A percentile compares a stretch with the other conserved stretches of the same genome.
phyloP scores from a whole-genome alignment of 805 yeast species.

The Ogataea trehalophila region DNA sequence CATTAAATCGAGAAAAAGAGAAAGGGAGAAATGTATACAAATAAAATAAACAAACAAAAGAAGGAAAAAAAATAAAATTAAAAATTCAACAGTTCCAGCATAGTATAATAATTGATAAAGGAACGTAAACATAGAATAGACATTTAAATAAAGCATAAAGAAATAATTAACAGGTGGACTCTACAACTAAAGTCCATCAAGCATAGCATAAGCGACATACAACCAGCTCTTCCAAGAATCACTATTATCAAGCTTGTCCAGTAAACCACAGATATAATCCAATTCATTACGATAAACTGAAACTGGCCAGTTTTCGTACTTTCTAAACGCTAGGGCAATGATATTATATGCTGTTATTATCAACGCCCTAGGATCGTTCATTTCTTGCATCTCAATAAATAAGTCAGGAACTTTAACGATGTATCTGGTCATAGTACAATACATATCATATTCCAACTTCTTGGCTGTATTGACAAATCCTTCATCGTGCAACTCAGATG shows the following conservation, averaged over 20 bases:
- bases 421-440: conserved; percentile 19
- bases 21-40: too few relatives aligned
- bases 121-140: too few relatives aligned
- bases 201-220: conserved; percentile 11
- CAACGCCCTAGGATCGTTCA: conserved; percentile 19
- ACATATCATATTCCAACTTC: conserved; percentile 19
- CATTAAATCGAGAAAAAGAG: too few relatives aligned
- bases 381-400: conserved; percentile 14
- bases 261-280: conserved; percentile 5
- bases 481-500: background rate
- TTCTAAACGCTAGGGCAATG: conserved; percentile 11
- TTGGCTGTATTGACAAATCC: background rate
- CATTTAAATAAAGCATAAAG: too few relatives aligned
- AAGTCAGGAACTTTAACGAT: conserved; percentile 17
- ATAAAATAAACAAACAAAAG: too few relatives aligned
- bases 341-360: conserved; percentile 17
- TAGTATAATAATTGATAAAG: too few relatives aligned
- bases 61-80: too few relatives aligned
- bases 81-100: too few relatives aligned
- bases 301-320: conserved; percentile 17
- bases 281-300: conserved; percentile 11
- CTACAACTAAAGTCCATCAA: conserved; percentile 5
- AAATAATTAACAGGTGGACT: too few relatives aligned
- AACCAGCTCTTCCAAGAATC: conserved; percentile 18
- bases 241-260: conserved; percentile 11